Evolutionary conservation across 352 stramenopile genomes (phyloP).

Genomic region (Phytophthora tubulina): DNA sequence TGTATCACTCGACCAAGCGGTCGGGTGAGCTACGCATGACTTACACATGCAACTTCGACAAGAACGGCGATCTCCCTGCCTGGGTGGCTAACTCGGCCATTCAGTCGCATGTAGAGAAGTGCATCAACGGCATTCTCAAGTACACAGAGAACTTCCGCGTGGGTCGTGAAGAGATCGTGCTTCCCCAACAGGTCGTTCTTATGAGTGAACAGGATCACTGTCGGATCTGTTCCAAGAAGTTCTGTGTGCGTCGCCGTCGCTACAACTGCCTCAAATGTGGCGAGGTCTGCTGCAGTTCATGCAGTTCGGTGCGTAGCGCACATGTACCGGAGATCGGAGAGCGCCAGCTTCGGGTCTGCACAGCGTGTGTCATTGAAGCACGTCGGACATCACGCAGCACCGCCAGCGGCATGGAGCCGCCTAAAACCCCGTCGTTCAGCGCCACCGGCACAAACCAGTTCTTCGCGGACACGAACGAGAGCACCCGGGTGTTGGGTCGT

Average conservation of each 20-base stretch:
- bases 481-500: slow-evolving; percentile 18
- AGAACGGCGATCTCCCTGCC: slow-evolving; percentile 83
- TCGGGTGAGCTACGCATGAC: slow-evolving; percentile 83
- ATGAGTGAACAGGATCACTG: slow-evolving; percentile 82
- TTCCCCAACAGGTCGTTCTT: slow-evolving; percentile 78
- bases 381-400: slow-evolving; percentile 63
- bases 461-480: slow-evolving; percentile 27
- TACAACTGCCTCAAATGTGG: slow-evolving; percentile 91
- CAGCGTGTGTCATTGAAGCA: slow-evolving; percentile 76
- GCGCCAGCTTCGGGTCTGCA: slow-evolving; percentile 82
- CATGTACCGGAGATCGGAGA: slow-evolving; percentile 78
- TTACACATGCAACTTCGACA: slow-evolving; percentile 91
- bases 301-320: slow-evolving; percentile 68
- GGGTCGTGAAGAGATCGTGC: slow-evolving; percentile 75
- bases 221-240: slow-evolving; percentile 79
- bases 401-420: slow-evolving; percentile 22
- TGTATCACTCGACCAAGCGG: slow-evolving; percentile 89
- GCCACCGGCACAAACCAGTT: slow-evolving; percentile 29
- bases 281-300: slow-evolving; percentile 83
- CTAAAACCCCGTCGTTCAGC: slow-evolving; percentile 23
- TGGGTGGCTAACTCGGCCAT: slow-evolving; percentile 88
- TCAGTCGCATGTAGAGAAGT: slow-evolving; percentile 90
- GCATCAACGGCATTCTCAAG: slow-evolving; percentile 86
- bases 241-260: slow-evolving; percentile 72
- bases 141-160: slow-evolving; percentile 87